Base-by-base conservation (phyloP, 179 eudicot species). In the Corrigiola litoralis region DNA sequence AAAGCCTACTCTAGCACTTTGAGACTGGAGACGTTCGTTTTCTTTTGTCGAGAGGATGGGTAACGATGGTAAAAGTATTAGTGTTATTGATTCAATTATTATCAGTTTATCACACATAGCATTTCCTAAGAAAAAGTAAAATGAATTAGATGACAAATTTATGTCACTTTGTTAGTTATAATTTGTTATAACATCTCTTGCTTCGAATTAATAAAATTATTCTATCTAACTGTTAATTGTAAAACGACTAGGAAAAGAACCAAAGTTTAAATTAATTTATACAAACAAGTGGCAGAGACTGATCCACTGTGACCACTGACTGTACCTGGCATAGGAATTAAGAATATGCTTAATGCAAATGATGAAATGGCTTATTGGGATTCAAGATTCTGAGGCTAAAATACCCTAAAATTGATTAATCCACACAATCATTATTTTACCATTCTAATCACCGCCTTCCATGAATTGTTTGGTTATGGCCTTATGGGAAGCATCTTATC, bases 331-430 rank as follows among this genome's bases (percentile, higher is more conserved):
- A 34, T 49, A 33, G 18, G 67, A 63, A 63, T 63, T 47, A 63
- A 63, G 47, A 32, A 20, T 25, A 48, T 49, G 57, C 67, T 12
- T 40, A 51, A 51, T 51, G 17, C 31, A 51, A 17, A 25, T 11
- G 34, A 9, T 27, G 36, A 20, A n/a, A n/a, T n/a, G n/a, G n/a
- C n/a, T 51, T 51, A 13, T 63, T 21, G 56, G 67, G 67, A 48
- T 63, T 32, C 18, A 45, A 63, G 67, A 63, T 49, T 49, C 57
- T 63, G 16, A 41, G 18, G 66, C 56, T 63, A 20, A 20, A 17
- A 5, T 18, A 11, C 42, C 28, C 12, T 13, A 23, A 24, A 24
- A 38, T 38, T 38, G 2, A 38, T 9, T 9, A 3, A 9, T 38
- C 2, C 14, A 9, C 44, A 38, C 3, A 9, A 38, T 38, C 44